Percentiles rank a stretch among this genome's conserved stretches.
Evolutionary conservation across 2,329 filamentous ascomycete species (phyloP).

Genomic region (Leptographium lundbergii): DNA sequence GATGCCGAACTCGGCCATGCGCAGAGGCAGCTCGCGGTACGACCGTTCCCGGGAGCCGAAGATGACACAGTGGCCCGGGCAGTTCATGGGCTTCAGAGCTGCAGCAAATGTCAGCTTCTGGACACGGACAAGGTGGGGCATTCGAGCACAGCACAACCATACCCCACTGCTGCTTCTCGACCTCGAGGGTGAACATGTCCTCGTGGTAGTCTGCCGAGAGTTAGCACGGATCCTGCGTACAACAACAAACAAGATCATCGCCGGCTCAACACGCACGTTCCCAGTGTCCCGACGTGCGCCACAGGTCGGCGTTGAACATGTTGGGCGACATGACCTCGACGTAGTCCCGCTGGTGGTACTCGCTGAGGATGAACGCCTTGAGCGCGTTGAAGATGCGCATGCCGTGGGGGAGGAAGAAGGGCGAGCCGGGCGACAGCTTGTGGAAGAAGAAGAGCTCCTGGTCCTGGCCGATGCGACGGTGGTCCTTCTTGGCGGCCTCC

Average conservation of each 20-base stretch:
- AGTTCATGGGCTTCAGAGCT: conserved; percentile 66
- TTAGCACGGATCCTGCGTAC: background rate
- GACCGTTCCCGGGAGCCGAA: conserved; percentile 62
- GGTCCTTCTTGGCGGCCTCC: conserved; percentile 95
- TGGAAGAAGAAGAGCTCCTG: conserved; percentile 98
- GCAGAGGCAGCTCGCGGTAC: conserved; percentile 69
- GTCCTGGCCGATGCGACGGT: conserved; percentile 84
- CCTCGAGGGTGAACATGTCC: conserved; percentile 69
- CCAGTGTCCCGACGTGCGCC: conserved; percentile 95
- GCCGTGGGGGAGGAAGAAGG: conserved; percentile 86
- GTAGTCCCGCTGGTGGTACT: conserved; percentile 91
- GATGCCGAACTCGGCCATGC: conserved; percentile 78
- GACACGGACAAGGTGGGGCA: background rate
- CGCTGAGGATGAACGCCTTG: conserved; percentile 64
- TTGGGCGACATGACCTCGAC: conserved; percentile 92
- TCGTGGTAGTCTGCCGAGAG: conserved; percentile 56
- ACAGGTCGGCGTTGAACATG: conserved; percentile 87
- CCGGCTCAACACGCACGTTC: conserved; percentile 27
- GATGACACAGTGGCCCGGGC: conserved; percentile 75
- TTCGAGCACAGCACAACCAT: background rate
- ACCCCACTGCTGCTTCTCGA: conserved; percentile 55
- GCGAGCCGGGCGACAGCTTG: conserved; percentile 81
- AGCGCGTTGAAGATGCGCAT: conserved; percentile 16
- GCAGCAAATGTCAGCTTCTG: background rate
- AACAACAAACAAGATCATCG: background rate